Evolutionary conservation across 306 rosid genomes (phyloP).

Genomic region (Ormosia semicastrata): DNA sequence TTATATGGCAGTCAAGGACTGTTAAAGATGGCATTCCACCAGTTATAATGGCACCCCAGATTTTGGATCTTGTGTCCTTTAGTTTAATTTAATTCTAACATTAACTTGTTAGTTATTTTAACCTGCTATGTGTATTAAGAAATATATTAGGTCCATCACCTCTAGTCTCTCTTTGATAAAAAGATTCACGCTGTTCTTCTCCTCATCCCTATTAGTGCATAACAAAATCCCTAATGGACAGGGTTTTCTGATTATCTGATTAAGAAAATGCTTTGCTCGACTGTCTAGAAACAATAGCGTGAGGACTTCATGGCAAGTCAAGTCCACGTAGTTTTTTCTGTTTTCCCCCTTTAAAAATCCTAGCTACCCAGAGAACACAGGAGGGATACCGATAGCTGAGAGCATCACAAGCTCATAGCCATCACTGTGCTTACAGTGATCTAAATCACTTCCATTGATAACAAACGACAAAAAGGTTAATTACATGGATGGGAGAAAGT

Average conservation of each 20-base stretch:
- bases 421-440: background rate
- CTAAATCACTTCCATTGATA: constrained; percentile 1
- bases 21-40: constrained; percentile 36
- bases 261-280: background rate
- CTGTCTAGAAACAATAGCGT: constrained; percentile 14
- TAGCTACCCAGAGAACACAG: background rate
- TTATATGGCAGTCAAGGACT: constrained; percentile 42
- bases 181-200: constrained; percentile 21
- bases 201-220: constrained; percentile 16
- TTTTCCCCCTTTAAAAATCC: background rate
- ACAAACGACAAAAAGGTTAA: constrained; percentile 20
- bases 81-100: constrained; percentile 26
- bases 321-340: background rate
- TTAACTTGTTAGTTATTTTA: background rate
- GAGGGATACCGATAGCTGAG: background rate
- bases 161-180: background rate
- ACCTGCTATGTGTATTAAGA: constrained; percentile 27
- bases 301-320: constrained; percentile 23
- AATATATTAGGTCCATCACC: constrained; percentile 31
- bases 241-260: constrained; percentile 8
- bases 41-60: constrained; percentile 44
- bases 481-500: constrained; percentile 18
- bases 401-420: background rate
- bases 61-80: constrained; percentile 83
- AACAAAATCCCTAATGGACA: constrained; percentile 26